Evolutionary conservation across 352 stramenopile species (phyloP), one percentile per base, ranked within the genome.

Genomic region (Globisporangium iwayamae): DNA sequence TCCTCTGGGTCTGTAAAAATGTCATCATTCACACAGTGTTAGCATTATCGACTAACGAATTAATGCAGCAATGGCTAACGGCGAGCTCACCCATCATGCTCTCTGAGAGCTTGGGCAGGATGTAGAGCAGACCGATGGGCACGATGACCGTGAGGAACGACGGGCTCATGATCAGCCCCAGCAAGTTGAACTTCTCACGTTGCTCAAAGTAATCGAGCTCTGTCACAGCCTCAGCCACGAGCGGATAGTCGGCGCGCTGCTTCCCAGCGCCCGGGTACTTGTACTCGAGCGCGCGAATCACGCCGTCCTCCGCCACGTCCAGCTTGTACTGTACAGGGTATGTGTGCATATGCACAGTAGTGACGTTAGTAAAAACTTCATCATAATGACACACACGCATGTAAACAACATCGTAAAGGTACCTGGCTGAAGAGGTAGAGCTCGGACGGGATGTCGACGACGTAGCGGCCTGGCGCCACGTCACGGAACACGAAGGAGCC

Each of bases 141-240:
- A 93, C 66, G 39, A 91, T 64, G 55, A 94, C 71, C 13, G 83
- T 92, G 52, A 94, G 57, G 77, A 94, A 94, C 9, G 85, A 94
- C 60, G 85, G 85, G 63, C 72, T 94, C 74, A 90, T 86, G 60
- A 93, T 81, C 43, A 94, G 58, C 2, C 78, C 71, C 36, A 94
- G 45, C 28, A 93, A 60, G 59, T 81, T 91, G 58, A 94, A 90
- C 72, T 91, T 92, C 64, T 94, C 85, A 50, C 85, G 83, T 68
- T 91, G 67, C 62, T 92, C 81, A 62, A 94, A 94, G 81, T 92
- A 94, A 43, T 87, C 71, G 46, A 94, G 72, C 60, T 89, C 68
- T 39, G 81, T 87, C 38, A 91, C 75, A 4, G 81, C 67, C 61
- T 94, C 83, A 20, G 75, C 77, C 20, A 67, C 68, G 8, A 94